These are phyloP conservation scores for Helicostylum pulchrum DNA, from an alignment of 192 early-diverging fungal species.

Conservation along the genomic window DNA sequence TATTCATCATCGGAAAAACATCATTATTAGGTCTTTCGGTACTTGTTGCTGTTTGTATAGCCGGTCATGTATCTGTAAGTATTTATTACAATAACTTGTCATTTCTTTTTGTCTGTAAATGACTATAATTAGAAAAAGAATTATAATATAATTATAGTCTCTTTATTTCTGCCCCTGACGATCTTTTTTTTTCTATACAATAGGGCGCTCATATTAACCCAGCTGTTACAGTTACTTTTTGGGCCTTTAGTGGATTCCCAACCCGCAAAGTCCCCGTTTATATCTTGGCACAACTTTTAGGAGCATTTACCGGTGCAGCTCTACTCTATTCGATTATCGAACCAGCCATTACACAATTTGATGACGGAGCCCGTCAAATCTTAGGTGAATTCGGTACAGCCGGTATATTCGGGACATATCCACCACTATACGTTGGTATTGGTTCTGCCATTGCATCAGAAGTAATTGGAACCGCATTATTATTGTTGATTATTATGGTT, in stretches of 20 bases:
- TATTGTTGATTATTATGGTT: conserved; percentile 61
- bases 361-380: conserved; percentile 40
- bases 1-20: conserved; percentile 43
- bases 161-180: background rate
- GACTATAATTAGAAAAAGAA: too few species aligned
- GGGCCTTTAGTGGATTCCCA: conserved; percentile 64
- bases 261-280: conserved; percentile 65
- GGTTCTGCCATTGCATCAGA: conserved; percentile 59
- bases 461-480: conserved; percentile 63
- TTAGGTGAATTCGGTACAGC: conserved; percentile 51
- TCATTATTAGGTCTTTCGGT: conserved; percentile 57
- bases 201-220: conserved; percentile 79
- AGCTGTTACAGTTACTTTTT: conserved; percentile 67
- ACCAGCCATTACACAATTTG: conserved; percentile 53
- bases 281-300: conserved; percentile 63
- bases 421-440: conserved; percentile 50
- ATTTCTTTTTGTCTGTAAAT: too few species aligned
- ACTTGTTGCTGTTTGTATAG: conserved; percentile 59
- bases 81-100: background rate
- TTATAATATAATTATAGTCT: background rate
- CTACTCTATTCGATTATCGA: conserved; percentile 63
- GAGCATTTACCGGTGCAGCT: conserved; percentile 71
- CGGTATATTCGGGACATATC: conserved; percentile 64
- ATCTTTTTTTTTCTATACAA: background rate
- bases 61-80: conserved; percentile 61